Conservation (phyloP, 805 yeast species). For the Saccharomycopsis microspora region DNA sequence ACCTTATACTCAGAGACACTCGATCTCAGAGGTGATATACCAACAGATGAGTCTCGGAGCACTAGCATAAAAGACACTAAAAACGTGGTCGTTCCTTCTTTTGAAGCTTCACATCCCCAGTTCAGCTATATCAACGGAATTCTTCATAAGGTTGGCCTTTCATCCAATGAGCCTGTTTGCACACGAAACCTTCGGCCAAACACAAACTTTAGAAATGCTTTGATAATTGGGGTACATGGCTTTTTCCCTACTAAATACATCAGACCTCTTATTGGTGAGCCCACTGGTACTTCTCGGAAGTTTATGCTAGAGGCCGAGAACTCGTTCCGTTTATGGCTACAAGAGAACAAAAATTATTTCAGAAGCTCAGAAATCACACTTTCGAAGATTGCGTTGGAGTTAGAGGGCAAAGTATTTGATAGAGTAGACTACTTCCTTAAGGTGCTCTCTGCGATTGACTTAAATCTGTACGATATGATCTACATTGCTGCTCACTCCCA, state of each 20-base stretch:
- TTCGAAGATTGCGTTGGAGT: conserved; percentile 89
- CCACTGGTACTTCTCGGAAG: conserved; percentile 88
- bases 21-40: background rate
- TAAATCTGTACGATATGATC: conserved; percentile 67
- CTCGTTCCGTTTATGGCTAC: conserved; percentile 60
- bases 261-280: conserved; percentile 84
- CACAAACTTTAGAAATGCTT: conserved; percentile 38
- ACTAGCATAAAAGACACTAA: background rate
- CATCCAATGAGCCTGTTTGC: background rate
- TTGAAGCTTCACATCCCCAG: conserved; percentile 13
- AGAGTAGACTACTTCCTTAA: conserved; percentile 74
- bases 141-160: background rate
- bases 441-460: conserved; percentile 42
- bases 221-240: conserved; percentile 92
- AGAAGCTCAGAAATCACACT: conserved; percentile 34
- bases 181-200: conserved; percentile 7
- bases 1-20: conserved; percentile 7
- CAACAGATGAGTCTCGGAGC: conserved; percentile 1
- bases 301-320: conserved; percentile 87
- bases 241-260: conserved; percentile 85
- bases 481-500: conserved; percentile 92
- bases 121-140: conserved; percentile 3
- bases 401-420: conserved; percentile 83
- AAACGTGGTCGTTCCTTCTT: conserved; percentile 12
- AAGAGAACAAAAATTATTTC: conserved; percentile 20